Percentiles rank a stretch among this genome's conserved stretches.
phyloP scores from a whole-genome alignment of 345 rosid species.

The Nephelium lappaceum region DNA sequence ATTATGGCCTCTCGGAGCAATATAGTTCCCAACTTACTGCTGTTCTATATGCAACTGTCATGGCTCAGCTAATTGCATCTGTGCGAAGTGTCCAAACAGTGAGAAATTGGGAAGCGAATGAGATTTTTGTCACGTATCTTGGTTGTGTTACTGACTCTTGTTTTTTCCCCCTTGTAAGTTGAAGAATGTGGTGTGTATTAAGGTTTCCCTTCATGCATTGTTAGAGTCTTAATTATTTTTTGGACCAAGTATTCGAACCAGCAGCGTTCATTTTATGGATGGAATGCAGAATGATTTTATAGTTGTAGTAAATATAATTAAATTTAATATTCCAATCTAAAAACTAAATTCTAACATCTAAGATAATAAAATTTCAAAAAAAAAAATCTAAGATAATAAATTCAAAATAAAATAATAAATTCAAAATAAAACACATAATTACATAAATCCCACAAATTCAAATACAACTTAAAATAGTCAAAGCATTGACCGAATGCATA shows the following conservation, averaged over 20 bases:
- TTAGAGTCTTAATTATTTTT: neutral
- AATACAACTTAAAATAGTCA: too few relatives aligned
- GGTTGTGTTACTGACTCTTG: constrained; percentile 2
- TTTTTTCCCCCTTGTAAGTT: neutral
- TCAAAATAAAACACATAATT: too few relatives aligned
- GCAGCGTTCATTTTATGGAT: neutral
- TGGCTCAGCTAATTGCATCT: constrained; percentile 85
- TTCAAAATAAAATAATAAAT: too few relatives aligned
- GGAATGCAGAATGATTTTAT: constrained; percentile 22
- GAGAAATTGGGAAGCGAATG: constrained; percentile 44
- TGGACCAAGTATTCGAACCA: neutral
- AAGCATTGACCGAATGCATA: too few relatives aligned
- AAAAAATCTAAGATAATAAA: too few relatives aligned
- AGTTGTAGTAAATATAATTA: too few relatives aligned
- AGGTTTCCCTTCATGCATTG: neutral
- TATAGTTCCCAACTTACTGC: constrained; percentile 85
- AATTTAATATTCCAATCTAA: too few relatives aligned
- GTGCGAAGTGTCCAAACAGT: constrained; percentile 57
- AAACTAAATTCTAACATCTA: too few relatives aligned
- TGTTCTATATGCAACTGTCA: constrained; percentile 72
- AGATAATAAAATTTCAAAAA: too few relatives aligned
- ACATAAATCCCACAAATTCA: too few relatives aligned
- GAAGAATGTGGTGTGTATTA: neutral
- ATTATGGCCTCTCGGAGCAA: constrained; percentile 70
- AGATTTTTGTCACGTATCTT: neutral